These are phyloP conservation scores for Linderniella brevidens DNA, from an alignment of 257 asterid genomes.

Conservation along the genomic window DNA sequence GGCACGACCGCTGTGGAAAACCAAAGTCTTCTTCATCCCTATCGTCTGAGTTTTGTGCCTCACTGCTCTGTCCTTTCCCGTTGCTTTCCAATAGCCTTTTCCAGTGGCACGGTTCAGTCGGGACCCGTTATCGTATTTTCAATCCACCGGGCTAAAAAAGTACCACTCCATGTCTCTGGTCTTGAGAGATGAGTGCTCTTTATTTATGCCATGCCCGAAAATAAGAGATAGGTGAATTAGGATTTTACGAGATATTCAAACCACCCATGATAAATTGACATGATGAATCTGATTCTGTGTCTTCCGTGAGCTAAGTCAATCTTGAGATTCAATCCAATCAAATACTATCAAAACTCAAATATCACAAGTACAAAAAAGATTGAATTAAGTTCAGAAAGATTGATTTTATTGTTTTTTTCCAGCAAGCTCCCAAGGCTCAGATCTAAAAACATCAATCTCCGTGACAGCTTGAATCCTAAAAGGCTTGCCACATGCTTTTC, in stretches of 20 bases:
- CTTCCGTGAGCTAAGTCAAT: too few species aligned
- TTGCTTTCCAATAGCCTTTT: constrained; percentile 53
- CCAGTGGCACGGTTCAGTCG: constrained; percentile 61
- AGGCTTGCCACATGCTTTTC: constrained; percentile 76
- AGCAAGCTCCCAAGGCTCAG: constrained; percentile 93
- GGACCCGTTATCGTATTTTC: constrained; percentile 54
- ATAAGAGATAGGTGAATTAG: too few species aligned
- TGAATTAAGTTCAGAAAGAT: too few species aligned
- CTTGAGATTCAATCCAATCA: too few species aligned
- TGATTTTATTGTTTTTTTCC: constrained; percentile 14
- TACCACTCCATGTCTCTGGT: constrained; percentile 33
- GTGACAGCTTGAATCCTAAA: constrained; percentile 75
- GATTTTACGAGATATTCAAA: too few species aligned
- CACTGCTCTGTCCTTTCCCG: constrained; percentile 10
- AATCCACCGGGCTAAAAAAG: constrained; percentile 20
- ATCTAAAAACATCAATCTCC: constrained; percentile 91
- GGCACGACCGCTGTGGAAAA: constrained; percentile 19
- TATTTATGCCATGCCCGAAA: too few species aligned
- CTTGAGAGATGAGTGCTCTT: constrained; percentile 33
- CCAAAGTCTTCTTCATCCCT: constrained; percentile 52
- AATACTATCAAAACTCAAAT: too few species aligned
- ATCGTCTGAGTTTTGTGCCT: constrained; percentile 29
- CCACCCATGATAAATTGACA: too few species aligned
- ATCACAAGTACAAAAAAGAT: neutral
- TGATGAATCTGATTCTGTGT: too few species aligned